phyloP scores from a whole-genome alignment of 108 stramenopile genomes.

The Licmophora abbreviata region DNA sequence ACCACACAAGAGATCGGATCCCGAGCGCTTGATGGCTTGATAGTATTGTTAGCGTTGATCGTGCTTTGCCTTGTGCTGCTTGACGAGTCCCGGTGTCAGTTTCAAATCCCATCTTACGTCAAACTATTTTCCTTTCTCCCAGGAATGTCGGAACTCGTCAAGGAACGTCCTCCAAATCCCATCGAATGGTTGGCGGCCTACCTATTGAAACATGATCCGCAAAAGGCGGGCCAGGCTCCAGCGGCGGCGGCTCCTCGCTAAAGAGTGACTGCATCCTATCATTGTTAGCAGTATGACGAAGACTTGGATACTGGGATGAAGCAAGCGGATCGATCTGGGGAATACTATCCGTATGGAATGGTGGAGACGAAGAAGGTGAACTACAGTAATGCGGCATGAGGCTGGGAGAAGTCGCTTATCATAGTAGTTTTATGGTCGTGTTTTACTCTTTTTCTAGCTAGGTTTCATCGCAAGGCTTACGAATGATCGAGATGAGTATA shows the following conservation, averaged over 20 bases:
- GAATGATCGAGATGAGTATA: no score
- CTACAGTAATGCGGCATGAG: no score
- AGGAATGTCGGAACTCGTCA: conserved; percentile 97
- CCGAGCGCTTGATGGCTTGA: background rate
- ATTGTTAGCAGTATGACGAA: no score
- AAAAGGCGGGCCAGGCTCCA: conserved; percentile 24
- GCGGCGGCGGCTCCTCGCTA: background rate
- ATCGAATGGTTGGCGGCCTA: conserved; percentile 96
- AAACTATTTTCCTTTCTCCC: background rate
- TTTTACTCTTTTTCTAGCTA: no score
- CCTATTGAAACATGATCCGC: conserved; percentile 93
- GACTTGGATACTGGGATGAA: no score
- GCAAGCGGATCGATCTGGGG: no score
- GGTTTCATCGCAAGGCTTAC: no score
- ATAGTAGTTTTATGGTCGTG: no score
- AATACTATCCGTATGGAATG: no score
- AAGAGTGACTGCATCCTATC: background rate
- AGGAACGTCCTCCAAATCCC: conserved; percentile 95
- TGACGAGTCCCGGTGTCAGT: background rate
- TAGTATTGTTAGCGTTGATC: background rate
- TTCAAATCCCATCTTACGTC: background rate
- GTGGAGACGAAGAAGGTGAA: no score
- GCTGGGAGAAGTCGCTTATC: no score
- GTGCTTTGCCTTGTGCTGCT: conserved; percentile 1
- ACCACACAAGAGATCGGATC: no score